Evolutionary conservation across 352 stramenopile species (phyloP).

Genomic region (Hyaloperonospora arabidopsidis): DNA sequence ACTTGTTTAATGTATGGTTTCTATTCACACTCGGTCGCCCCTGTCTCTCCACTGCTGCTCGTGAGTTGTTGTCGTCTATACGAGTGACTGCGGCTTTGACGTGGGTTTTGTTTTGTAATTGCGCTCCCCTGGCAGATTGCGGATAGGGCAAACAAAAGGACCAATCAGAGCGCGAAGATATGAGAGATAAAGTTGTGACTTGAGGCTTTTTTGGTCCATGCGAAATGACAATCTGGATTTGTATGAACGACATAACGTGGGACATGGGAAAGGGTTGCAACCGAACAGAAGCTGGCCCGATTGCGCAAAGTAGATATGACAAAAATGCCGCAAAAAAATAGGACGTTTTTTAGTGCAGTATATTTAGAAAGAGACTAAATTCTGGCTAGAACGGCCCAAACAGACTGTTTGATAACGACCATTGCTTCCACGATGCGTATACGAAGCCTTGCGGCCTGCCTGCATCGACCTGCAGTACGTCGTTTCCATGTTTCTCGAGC

Average conservation of each 20-base stretch:
- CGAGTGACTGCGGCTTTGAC: slow-evolving; percentile 17
- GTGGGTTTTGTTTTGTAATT: slow-evolving; percentile 10
- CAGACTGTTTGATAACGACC: slow-evolving; percentile 4
- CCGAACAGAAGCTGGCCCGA: too few relatives aligned
- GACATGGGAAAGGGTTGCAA: too few relatives aligned
- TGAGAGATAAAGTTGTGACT: slow-evolving; percentile 16
- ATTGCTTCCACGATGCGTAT: slow-evolving; percentile 8
- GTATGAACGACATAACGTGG: too few relatives aligned
- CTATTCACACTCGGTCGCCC: not conserved
- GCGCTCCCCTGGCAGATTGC: slow-evolving; percentile 7
- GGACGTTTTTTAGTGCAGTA: too few relatives aligned
- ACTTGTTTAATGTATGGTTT: not conserved
- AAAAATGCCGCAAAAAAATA: too few relatives aligned
- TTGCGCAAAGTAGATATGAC: too few relatives aligned
- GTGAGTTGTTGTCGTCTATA: slow-evolving; percentile 14
- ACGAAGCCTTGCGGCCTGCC: slow-evolving; percentile 1
- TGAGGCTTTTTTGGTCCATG: not conserved
- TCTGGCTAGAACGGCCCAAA: slow-evolving; percentile 6
- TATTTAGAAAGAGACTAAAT: slow-evolving; percentile 8
- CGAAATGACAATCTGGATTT: not conserved
- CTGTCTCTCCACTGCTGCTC: slow-evolving; percentile 4
- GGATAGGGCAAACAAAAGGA: slow-evolving; percentile 11
- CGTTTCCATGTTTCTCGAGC: slow-evolving; percentile 7
- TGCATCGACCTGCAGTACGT: not conserved
- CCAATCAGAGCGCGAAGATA: slow-evolving; percentile 13